Conservation (phyloP, 2,329 filamentous ascomycete genomes). For the Waltergamsia citrina region DNA sequence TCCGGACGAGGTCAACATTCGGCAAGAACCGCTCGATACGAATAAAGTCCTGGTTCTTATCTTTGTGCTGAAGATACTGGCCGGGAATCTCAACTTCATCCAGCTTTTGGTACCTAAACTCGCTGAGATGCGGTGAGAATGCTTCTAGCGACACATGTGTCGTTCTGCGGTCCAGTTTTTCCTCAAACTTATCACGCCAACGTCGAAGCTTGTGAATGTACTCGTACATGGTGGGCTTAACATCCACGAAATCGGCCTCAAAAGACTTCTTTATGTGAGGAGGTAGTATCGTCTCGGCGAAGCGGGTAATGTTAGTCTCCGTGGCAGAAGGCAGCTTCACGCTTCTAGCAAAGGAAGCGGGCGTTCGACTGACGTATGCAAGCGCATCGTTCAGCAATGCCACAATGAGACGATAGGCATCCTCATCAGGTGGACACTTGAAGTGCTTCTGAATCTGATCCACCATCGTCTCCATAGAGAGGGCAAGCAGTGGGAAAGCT, state of each 20-base stretch:
- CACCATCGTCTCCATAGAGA: slow-evolving; percentile 99
- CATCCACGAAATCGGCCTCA: slow-evolving; percentile 90
- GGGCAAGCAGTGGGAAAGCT: slow-evolving; percentile 85
- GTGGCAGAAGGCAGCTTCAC: slow-evolving; percentile 85
- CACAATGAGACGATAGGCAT: slow-evolving; percentile 96
- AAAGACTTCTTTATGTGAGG: slow-evolving; percentile 93
- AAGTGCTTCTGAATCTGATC: slow-evolving; percentile 99
- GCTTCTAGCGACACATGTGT: slow-evolving; percentile 68
- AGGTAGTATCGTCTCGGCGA: slow-evolving; percentile 92
- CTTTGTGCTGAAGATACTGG: slow-evolving; percentile 93
- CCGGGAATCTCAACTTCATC: slow-evolving; percentile 97
- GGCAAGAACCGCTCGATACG: slow-evolving; percentile 95
- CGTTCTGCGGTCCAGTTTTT: slow-evolving; percentile 82
- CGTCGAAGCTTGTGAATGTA: slow-evolving; percentile 95
- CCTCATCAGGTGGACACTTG: slow-evolving; percentile 96
- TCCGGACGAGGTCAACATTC: slow-evolving; percentile 85
- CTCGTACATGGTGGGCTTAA: slow-evolving; percentile 95
- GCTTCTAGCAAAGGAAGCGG: slow-evolving; percentile 77
- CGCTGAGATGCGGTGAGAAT: slow-evolving; percentile 85
- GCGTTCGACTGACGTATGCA: slow-evolving; percentile 83
- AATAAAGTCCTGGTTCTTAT: slow-evolving; percentile 98
- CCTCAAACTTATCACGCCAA: slow-evolving; percentile 97
- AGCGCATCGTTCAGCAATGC: slow-evolving; percentile 92
- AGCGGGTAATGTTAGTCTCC: slow-evolving; percentile 92
- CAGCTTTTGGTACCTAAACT: slow-evolving; percentile 96